Conservation (phyloP, 2,329 filamentous ascomycete species). For the Dryadomyces quercivorus region DNA sequence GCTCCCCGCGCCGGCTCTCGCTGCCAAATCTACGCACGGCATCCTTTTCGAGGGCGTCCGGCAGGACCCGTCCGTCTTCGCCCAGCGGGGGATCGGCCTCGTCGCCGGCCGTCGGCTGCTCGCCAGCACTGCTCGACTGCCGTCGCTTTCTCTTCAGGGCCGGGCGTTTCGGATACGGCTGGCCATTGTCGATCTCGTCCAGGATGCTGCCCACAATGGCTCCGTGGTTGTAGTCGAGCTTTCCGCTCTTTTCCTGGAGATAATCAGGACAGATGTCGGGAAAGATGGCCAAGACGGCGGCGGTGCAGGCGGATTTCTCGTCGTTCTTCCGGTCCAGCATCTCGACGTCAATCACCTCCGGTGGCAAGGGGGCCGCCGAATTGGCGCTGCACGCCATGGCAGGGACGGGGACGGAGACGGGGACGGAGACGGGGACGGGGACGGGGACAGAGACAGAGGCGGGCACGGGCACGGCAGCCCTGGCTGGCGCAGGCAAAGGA, state of each 20-base stretch:
- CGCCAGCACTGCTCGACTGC: not conserved
- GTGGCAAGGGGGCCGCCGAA: not conserved
- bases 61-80: not conserved
- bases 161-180: constrained; percentile 22
- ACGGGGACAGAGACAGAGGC: not conserved
- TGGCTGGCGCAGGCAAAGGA: not conserved
- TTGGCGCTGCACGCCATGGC: not conserved
- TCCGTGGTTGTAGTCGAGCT: constrained; percentile 18
- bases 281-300: constrained; percentile 24
- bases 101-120: not conserved
- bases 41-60: constrained; percentile 10
- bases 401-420: not conserved
- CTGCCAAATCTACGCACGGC: constrained; percentile 12
- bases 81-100: not conserved
- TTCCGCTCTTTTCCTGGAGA: constrained; percentile 17
- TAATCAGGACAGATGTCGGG: constrained; percentile 32
- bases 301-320: constrained; percentile 15
- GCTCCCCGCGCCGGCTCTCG: constrained; percentile 10
- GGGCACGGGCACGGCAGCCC: too few species aligned
- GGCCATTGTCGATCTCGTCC: constrained; percentile 25
- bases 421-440: not conserved
- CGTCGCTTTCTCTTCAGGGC: constrained; percentile 31
- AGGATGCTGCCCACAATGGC: constrained; percentile 25
- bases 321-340: not conserved
- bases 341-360: not conserved